Evolutionary conservation across 768 basidiomycete genomes (phyloP), one percentile per base, ranked within the genome.

Genomic region (Amanita pseudoporphyria): DNA sequence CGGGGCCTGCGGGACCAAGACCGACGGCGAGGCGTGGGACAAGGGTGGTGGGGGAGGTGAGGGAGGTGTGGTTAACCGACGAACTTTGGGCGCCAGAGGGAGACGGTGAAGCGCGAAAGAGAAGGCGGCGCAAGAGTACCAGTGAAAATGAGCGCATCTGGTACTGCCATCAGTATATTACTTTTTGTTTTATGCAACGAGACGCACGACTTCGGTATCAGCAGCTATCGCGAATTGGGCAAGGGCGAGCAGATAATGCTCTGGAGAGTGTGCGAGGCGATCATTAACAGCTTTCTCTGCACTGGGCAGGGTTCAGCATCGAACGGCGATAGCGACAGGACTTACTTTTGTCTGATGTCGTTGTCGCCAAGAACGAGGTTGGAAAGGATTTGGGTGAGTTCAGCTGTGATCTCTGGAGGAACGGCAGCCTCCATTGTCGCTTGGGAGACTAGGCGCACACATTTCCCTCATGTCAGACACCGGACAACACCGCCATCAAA

Each of bases 311-410:
- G 53, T n/a, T 28, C 30, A 33, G 18, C 47, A 45, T 6, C 12
- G 26, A 26, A 21, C 13, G 18, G 19, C 14, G 9, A 10, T 9
- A 49, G 21, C 49, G 7, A 48, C 18, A 48, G 24, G 3, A 62
- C 67, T 48, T 58, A 85, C 87, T 74, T 83, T 55, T 82, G 70
- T 14, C 87, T 79, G 45, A 91, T 86, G 48, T 82, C 78, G 64
- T 91, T 91, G 63, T 91, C 87, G 4, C 86, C 88, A 35, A 87
- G 70, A 3, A 90, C 84, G 16, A 90, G 78, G 64, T 91, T 90
- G 9, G 85, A 83, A 35, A 91, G 78, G 53, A 89, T 87, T 66
- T 90, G 87, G 0, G 84, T 87, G 56, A 89, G 74, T 58, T 89
- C 85, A 10, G 71, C 67, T 6, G 82, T 81, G 39, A 88, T 84